A percentile compares a stretch with the other conserved stretches of the same genome.
Conservation (phyloP, 2,329 filamentous ascomycete species). For the Ceratocystis albifundus region DNA sequence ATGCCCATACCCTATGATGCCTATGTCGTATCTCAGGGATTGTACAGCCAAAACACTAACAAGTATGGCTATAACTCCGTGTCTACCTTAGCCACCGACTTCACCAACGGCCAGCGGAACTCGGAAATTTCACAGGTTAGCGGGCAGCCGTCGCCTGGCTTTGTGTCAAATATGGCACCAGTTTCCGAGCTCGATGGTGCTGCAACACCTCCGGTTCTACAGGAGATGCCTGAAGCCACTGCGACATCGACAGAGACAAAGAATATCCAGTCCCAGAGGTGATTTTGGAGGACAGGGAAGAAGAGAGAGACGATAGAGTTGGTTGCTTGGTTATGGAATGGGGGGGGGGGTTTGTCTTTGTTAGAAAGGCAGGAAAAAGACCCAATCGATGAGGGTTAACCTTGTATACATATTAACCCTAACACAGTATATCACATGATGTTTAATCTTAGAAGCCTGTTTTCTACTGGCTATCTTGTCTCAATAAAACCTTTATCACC, state of each 20-base stretch:
- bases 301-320: background rate
- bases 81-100: background rate
- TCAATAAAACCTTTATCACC: background rate
- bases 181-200: background rate
- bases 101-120: background rate
- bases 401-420: background rate
- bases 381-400: background rate
- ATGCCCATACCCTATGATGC: background rate
- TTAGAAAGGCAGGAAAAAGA: background rate
- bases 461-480: background rate
- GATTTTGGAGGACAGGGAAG: background rate
- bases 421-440: background rate
- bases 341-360: background rate
- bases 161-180: background rate
- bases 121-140: constrained; percentile 2
- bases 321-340: background rate
- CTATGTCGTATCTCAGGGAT: background rate
- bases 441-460: background rate
- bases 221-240: background rate
- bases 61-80: constrained; percentile 9
- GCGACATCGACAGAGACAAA: background rate
- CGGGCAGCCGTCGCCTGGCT: constrained; percentile 10
- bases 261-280: background rate
- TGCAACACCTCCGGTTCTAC: background rate
- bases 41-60: background rate